Conservation (phyloP, 1,139 yeast genomes). For the Lodderomyces orthopsilosis region DNA sequence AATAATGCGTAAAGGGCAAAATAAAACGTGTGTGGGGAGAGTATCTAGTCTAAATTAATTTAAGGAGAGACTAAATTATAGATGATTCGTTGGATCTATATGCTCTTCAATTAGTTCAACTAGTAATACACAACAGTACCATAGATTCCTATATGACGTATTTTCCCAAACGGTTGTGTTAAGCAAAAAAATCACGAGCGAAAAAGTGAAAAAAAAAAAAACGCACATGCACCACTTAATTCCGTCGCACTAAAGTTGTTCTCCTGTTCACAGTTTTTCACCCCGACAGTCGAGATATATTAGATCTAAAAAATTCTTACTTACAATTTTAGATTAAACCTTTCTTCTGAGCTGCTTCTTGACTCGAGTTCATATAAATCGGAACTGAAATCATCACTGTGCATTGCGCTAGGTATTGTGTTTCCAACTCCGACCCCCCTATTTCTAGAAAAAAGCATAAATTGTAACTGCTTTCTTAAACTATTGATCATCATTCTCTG, state of each 20-base stretch:
- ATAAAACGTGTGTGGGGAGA: background rate
- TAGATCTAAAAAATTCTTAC: too few species aligned
- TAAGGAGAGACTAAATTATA: background rate
- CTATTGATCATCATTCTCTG: conserved; percentile 47
- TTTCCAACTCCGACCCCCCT: conserved; percentile 8
- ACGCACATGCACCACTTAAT: background rate
- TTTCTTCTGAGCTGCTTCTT: conserved; percentile 36
- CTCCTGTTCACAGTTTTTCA: too few species aligned
- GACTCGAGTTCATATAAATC: conserved; percentile 17
- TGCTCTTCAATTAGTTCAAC: background rate
- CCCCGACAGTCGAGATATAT: too few species aligned
- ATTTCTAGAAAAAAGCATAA: conserved; percentile 39
- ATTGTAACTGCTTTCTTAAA: conserved; percentile 51
- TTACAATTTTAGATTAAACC: conserved; percentile 32
- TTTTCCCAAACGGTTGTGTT: too few species aligned
- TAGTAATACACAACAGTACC: too few species aligned
- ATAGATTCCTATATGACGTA: too few species aligned
- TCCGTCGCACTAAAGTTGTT: background rate
- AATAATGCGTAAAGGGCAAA: background rate
- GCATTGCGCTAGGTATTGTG: background rate
- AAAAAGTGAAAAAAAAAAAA: background rate
- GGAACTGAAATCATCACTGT: conserved; percentile 4
- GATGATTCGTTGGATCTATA: background rate
- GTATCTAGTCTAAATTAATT: too few species aligned
- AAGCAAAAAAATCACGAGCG: background rate